Conservation (phyloP, 768 basidiomycete species). For the Boletus rex-veris region DNA sequence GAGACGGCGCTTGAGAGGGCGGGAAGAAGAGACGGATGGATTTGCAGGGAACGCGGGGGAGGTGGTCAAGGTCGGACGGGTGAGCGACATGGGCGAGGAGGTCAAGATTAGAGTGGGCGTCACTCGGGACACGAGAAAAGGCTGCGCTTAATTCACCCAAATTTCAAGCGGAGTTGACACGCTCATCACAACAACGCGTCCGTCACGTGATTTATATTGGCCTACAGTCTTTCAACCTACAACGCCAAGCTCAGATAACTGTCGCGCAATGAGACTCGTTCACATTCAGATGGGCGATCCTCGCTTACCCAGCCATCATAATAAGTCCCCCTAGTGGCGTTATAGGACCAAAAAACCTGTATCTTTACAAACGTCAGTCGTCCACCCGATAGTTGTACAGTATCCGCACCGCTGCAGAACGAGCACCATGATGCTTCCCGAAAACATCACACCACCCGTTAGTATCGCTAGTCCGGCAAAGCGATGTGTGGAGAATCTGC, state of each 20-base stretch:
- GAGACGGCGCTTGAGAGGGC: conserved; percentile 47
- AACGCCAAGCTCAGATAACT: conserved; percentile 55
- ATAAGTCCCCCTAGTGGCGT: conserved; percentile 63
- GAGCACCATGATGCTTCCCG: conserved; percentile 56
- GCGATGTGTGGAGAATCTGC: conserved; percentile 51
- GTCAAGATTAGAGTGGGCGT: neutral
- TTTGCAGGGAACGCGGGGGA: conserved; percentile 25
- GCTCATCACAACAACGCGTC: conserved; percentile 34
- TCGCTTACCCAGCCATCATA: conserved; percentile 65
- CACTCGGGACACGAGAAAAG: conserved; percentile 11
- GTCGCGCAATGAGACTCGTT: conserved; percentile 7
- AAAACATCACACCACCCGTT: conserved; percentile 56
- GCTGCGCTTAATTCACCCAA: conserved; percentile 23
- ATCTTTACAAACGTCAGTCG: conserved; percentile 25
- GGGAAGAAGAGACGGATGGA: conserved; percentile 23
- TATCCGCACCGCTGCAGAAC: conserved; percentile 44
- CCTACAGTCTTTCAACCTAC: neutral
- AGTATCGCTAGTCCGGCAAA: conserved; percentile 70
- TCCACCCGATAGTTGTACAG: neutral
- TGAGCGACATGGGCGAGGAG: conserved; percentile 18
- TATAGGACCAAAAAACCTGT: conserved; percentile 56
- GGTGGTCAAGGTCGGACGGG: conserved; percentile 1
- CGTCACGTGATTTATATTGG: conserved; percentile 35
- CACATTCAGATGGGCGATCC: neutral
- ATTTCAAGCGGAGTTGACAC: conserved; percentile 47